These are phyloP conservation scores for Nakazawaea laoshanensis DNA, from an alignment of 805 yeast species.

Conservation along the genomic window DNA sequence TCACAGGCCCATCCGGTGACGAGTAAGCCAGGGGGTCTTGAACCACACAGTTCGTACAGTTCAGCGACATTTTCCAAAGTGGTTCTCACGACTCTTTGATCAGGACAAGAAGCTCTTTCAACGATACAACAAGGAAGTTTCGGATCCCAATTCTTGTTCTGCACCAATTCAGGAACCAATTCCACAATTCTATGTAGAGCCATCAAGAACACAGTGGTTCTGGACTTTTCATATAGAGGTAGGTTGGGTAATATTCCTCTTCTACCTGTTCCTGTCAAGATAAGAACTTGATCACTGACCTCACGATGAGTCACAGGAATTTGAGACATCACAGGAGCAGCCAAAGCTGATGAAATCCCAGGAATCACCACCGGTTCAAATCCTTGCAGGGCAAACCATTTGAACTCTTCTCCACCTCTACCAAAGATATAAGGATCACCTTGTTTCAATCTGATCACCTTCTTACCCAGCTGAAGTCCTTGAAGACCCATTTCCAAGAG, in stretches of 20 bases:
- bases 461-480: slow-evolving; percentile 54
- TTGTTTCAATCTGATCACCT: slow-evolving; percentile 85
- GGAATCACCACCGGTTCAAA: slow-evolving; percentile 70
- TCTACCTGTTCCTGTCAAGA: slow-evolving; percentile 93
- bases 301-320: slow-evolving; percentile 92
- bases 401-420: slow-evolving; percentile 88
- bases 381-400: slow-evolving; percentile 62
- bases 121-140: slow-evolving; percentile 75
- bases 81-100: slow-evolving; percentile 79
- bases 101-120: slow-evolving; percentile 90
- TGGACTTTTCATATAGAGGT: slow-evolving; percentile 61
- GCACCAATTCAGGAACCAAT: slow-evolving; percentile 35
- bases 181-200: slow-evolving; percentile 70
- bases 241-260: slow-evolving; percentile 72
- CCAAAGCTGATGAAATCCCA: slow-evolving; percentile 83
- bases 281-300: slow-evolving; percentile 84
- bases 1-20: slow-evolving; percentile 76
- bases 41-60: slow-evolving; percentile 70
- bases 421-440: slow-evolving; percentile 97
- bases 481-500: slow-evolving; percentile 64
- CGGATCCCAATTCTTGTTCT: slow-evolving; percentile 53
- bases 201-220: slow-evolving; percentile 89
- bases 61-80: slow-evolving; percentile 55
- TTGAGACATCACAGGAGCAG: slow-evolving; percentile 74
- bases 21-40: slow-evolving; percentile 88